A percentile compares a stretch with the other conserved stretches of the same genome.
Evolutionary conservation across 768 basidiomycete genomes (phyloP).

Genomic region (Russula emetica): DNA sequence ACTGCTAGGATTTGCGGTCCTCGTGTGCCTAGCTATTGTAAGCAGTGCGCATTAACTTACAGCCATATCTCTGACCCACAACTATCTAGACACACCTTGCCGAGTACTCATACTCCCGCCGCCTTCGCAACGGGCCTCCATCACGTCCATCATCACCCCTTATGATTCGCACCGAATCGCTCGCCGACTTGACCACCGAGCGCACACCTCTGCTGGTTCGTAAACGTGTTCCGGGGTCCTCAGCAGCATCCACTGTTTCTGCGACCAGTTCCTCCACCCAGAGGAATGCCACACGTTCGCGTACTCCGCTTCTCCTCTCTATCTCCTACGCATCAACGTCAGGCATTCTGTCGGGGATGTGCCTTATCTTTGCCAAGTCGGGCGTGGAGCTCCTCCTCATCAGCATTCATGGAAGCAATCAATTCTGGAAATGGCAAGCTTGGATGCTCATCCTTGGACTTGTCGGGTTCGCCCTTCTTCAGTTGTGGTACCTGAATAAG

Average conservation of each 20-base stretch:
- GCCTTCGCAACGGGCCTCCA: slow-evolving; percentile 34
- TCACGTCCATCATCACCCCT: slow-evolving; percentile 37
- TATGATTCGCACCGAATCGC: slow-evolving; percentile 30
- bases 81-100: slow-evolving; percentile 59
- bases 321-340: slow-evolving; percentile 84
- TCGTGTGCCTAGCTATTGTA: slow-evolving; percentile 60
- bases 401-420: slow-evolving; percentile 69
- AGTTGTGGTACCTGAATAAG: slow-evolving; percentile 82
- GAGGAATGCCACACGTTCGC: slow-evolving; percentile 32
- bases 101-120: slow-evolving; percentile 58
- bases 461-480: slow-evolving; percentile 68
- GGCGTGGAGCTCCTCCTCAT: slow-evolving; percentile 84
- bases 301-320: slow-evolving; percentile 61
- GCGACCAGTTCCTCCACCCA: slow-evolving; percentile 24
- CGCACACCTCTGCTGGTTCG: slow-evolving; percentile 53
- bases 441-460: slow-evolving; percentile 78
- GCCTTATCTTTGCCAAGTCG: slow-evolving; percentile 88
- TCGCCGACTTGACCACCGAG: slow-evolving; percentile 37
- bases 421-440: slow-evolving; percentile 79
- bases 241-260: slow-evolving; percentile 30
- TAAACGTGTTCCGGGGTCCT: slow-evolving; percentile 38
- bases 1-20: slow-evolving; percentile 55
- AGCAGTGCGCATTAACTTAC: slow-evolving; percentile 32
- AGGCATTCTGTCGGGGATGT: slow-evolving; percentile 89
- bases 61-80: slow-evolving; percentile 1